phyloP scores from a whole-genome alignment of 441 rosid genomes.

The Sinapis alba region DNA sequence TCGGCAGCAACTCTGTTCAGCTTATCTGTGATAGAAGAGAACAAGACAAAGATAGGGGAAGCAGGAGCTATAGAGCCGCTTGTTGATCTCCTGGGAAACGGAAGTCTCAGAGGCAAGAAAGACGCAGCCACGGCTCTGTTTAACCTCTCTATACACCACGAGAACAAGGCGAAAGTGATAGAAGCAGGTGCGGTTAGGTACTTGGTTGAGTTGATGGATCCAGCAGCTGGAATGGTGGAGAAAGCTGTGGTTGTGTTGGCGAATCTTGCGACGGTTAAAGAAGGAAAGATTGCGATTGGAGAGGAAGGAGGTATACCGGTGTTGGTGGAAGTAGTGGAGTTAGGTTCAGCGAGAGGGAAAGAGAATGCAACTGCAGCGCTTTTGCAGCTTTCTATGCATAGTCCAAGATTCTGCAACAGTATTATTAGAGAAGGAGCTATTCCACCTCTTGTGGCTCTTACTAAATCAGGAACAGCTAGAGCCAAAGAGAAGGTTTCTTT shows the following conservation, averaged over 20 bases:
- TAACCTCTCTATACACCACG: constrained; percentile 80
- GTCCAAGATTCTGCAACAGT: constrained; percentile 54
- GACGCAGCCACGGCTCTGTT: constrained; percentile 91
- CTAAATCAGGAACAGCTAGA: constrained; percentile 82
- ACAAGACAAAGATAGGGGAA: constrained; percentile 79
- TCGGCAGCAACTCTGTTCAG: constrained; percentile 93
- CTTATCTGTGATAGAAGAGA: constrained; percentile 81
- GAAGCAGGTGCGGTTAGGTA: constrained; percentile 85
- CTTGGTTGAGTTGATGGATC: constrained; percentile 92
- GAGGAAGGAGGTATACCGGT: constrained; percentile 79
- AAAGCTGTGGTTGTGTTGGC: constrained; percentile 93
- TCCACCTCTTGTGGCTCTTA: constrained; percentile 86
- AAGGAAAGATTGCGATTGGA: constrained; percentile 84
- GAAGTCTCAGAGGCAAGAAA: constrained; percentile 85
- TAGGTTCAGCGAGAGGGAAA: constrained; percentile 91
- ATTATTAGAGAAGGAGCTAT: constrained; percentile 94
- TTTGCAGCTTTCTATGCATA: constrained; percentile 70
- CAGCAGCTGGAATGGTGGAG: constrained; percentile 92
- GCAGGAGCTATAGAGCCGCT: constrained; percentile 86
- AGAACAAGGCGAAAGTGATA: constrained; percentile 69
- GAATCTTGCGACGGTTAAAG: constrained; percentile 70
- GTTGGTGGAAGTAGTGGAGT: constrained; percentile 90
- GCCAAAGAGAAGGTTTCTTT: constrained; percentile 74
- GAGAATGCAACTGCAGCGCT: constrained; percentile 97
- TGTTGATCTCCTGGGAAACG: constrained; percentile 79